These are phyloP conservation scores for Massariosphaeria phaeospora DNA, from an alignment of 495 filamentous ascomycete species.

Conservation along the genomic window DNA sequence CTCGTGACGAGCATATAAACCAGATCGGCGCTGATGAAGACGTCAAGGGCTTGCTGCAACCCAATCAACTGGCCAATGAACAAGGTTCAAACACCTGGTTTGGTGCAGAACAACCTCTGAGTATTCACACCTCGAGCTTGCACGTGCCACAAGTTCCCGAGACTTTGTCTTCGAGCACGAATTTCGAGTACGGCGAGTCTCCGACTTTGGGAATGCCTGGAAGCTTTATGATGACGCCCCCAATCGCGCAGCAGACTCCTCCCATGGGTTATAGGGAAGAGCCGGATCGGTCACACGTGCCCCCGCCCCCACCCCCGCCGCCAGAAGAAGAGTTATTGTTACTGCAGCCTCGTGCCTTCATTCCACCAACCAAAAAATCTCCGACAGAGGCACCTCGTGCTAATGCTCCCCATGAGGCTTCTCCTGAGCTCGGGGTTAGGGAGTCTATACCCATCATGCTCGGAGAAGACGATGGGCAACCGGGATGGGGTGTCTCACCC, in stretches of 20 bases:
- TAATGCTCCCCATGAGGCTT: neutral
- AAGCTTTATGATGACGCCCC: constrained; percentile 43
- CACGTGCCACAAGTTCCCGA: constrained; percentile 17
- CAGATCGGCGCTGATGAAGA: neutral
- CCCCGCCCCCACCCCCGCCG: constrained; percentile 42
- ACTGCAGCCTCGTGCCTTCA: constrained; percentile 32
- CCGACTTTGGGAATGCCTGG: constrained; percentile 58
- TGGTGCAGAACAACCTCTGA: constrained; percentile 10
- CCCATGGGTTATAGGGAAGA: constrained; percentile 48
- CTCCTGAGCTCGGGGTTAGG: constrained; percentile 42
- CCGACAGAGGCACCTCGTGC: neutral
- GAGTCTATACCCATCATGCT: constrained; percentile 62
- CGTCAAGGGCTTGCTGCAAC: neutral
- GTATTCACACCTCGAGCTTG: constrained; percentile 12
- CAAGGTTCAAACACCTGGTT: neutral
- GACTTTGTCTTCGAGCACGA: constrained; percentile 30
- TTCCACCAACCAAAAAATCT: neutral
- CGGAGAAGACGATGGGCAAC: constrained; percentile 28
- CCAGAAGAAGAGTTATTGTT: constrained; percentile 16
- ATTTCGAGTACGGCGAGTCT: constrained; percentile 50
- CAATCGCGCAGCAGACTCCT: constrained; percentile 51
- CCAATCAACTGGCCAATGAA: neutral
- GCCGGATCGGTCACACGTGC: constrained; percentile 51
- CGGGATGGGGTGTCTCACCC: constrained; percentile 3
- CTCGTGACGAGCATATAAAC: neutral